Conservation (phyloP, 768 basidiomycete genomes). For the Pulveroboletus frians region DNA sequence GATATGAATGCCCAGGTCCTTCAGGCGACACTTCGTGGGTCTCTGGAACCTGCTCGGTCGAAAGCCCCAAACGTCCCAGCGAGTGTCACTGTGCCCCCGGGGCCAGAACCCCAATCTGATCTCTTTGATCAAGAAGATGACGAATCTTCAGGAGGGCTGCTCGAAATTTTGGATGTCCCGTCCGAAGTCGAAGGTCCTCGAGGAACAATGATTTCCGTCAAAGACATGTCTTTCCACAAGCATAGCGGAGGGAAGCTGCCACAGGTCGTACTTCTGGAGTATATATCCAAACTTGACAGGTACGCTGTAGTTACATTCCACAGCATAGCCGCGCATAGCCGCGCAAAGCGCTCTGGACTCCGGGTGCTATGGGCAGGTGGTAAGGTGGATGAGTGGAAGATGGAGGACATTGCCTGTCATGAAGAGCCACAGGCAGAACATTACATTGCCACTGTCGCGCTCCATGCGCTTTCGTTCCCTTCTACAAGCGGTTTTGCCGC, state of each 20-base stretch:
- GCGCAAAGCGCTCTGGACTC: constrained; percentile 69
- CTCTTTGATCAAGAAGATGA: constrained; percentile 51
- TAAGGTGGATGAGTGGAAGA: constrained; percentile 61
- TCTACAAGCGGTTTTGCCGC: constrained; percentile 57
- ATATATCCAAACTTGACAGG: constrained; percentile 61
- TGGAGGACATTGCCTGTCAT: constrained; percentile 81
- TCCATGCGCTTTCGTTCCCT: constrained; percentile 73
- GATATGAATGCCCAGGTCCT: constrained; percentile 43
- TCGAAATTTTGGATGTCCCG: constrained; percentile 69
- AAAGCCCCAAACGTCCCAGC: not conserved
- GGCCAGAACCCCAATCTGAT: constrained; percentile 29
- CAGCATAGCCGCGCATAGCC: constrained; percentile 61
- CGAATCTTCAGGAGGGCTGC: constrained; percentile 54
- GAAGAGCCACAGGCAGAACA: constrained; percentile 80
- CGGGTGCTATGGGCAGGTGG: constrained; percentile 69
- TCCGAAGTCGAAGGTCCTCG: constrained; percentile 48
- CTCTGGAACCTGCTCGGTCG: not conserved
- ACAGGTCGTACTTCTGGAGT: constrained; percentile 64
- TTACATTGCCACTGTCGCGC: constrained; percentile 80
- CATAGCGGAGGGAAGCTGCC: constrained; percentile 81
- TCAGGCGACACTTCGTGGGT: constrained; percentile 38
- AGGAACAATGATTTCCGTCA: constrained; percentile 49
- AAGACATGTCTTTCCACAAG: constrained; percentile 79
- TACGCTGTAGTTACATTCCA: constrained; percentile 71
- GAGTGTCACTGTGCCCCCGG: not conserved